Conservation (phyloP, 2,329 filamentous ascomycete species). For the Diplodia seriata region DNA sequence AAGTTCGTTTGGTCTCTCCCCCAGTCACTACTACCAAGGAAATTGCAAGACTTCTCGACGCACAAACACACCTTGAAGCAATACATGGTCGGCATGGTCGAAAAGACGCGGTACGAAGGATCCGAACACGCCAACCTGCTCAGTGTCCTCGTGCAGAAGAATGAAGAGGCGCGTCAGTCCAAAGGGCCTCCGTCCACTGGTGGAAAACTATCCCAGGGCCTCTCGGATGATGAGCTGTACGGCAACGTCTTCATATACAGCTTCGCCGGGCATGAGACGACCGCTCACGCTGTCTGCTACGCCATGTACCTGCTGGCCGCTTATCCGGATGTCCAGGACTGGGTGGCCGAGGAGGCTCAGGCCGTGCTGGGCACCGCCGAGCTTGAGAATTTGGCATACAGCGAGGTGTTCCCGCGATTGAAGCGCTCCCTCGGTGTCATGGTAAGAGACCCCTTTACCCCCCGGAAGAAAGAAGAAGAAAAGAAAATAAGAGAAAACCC, state of each 20-base stretch:
- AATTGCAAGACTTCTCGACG: background rate
- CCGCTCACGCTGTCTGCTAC: conserved; percentile 58
- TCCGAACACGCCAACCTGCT: conserved; percentile 22
- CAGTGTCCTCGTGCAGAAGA: conserved; percentile 23
- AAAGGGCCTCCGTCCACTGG: conserved; percentile 40
- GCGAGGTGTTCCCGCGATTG: conserved; percentile 52
- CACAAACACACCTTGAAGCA: background rate
- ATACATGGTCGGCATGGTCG: conserved; percentile 18
- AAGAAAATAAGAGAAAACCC: too few relatives aligned
- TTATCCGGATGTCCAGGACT: conserved; percentile 59
- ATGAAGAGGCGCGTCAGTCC: conserved; percentile 18
- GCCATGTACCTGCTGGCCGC: conserved; percentile 56
- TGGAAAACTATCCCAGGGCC: conserved; percentile 76
- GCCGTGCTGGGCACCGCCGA: conserved; percentile 38
- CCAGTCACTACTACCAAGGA: conserved; percentile 18
- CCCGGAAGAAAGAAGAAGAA: too few relatives aligned
- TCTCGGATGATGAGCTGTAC: conserved; percentile 50
- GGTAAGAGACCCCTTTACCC: conserved; percentile 41
- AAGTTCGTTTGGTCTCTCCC: conserved; percentile 32
- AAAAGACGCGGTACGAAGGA: conserved; percentile 10
- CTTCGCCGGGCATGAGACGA: conserved; percentile 44
- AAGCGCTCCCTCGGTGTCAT: conserved; percentile 58
- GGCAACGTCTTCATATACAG: conserved; percentile 46
- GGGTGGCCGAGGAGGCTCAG: conserved; percentile 59
- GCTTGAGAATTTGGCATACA: conserved; percentile 30